Evolutionary conservation across 352 stramenopile species (phyloP), one percentile per base, ranked within the genome.

Genomic region (Peronospora destructor): DNA sequence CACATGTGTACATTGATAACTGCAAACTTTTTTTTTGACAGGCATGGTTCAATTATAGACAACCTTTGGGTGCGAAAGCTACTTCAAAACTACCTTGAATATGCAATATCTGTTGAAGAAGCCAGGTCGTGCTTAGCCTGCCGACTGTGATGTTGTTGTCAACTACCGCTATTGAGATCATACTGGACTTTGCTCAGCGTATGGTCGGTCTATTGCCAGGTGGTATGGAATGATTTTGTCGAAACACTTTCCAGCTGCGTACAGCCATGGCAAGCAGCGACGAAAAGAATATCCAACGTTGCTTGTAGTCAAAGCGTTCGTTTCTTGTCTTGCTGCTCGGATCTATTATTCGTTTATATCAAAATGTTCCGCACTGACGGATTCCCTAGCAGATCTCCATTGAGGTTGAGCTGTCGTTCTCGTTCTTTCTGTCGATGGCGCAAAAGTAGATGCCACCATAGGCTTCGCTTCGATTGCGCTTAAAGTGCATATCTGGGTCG

Each of bases 381-480:
- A 2, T 32, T 32, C 28, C 56, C 42, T 59, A 80, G 53, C 66
- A 77, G 35, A 84, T 75, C 52, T 84, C 72, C 72, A 84, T 84
- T 34, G 70, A 52, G 4, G 42, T 46, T 19, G 66, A 46, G 5
- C 62, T 57, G 21, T 58, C 55, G 19, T 38, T 56, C 12, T 50
- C 42, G 21, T 30, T 59, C 29, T 50, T 59, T 44, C 59, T 61
- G 53, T 82, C 61, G 36, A 66, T 57, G n/a, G 73, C 66, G 40
- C 66, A 39, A 45, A 89, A 87, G 57, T 89, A 87, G 45, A 90
- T 74, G 12, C 82, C 80, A 37, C 66, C 70, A 79, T 79, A 93
- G 6, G 82, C 82, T 56, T 93, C 82, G 8, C 56, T 78, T 11
- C 76, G 73, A 47, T 93, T 93, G 23, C 79, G 75, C 53, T 86